phyloP scores from a whole-genome alignment of 768 basidiomycete genomes.

The Russula lepida region DNA sequence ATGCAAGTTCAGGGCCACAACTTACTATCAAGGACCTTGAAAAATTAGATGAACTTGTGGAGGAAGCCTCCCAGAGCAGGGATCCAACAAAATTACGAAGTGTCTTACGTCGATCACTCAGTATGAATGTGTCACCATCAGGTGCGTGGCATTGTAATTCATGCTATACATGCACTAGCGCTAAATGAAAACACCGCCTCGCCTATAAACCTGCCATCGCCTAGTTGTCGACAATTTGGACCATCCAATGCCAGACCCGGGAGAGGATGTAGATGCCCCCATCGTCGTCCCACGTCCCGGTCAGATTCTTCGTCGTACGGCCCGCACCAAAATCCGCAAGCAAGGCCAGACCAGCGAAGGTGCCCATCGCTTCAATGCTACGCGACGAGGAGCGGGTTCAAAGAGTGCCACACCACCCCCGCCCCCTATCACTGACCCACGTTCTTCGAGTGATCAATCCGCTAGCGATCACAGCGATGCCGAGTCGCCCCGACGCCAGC shows the following conservation, averaged over 20 bases:
- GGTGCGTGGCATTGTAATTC: slow-evolving; percentile 43
- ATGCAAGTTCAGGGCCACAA: slow-evolving; percentile 65
- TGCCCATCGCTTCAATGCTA: slow-evolving; percentile 67
- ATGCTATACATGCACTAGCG: neutral
- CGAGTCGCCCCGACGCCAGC: slow-evolving; percentile 31
- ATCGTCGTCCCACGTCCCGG: slow-evolving; percentile 85
- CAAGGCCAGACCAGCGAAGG: slow-evolving; percentile 65
- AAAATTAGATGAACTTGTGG: slow-evolving; percentile 84
- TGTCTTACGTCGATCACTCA: slow-evolving; percentile 77
- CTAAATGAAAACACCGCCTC: slow-evolving; percentile 2
- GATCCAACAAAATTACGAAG: slow-evolving; percentile 76
- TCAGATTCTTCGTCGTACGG: slow-evolving; percentile 82
- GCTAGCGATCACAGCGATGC: slow-evolving; percentile 33
- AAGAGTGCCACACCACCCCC: neutral
- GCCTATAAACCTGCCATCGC: neutral
- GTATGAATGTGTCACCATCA: slow-evolving; percentile 76
- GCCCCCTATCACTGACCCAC: slow-evolving; percentile 25
- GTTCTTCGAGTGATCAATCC: slow-evolving; percentile 63
- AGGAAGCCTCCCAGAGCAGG: slow-evolving; percentile 76
- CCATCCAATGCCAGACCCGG: slow-evolving; percentile 48
- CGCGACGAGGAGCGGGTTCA: slow-evolving; percentile 36
- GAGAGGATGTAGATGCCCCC: slow-evolving; percentile 82
- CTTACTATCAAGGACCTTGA: slow-evolving; percentile 93
- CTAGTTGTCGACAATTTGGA: slow-evolving; percentile 63
- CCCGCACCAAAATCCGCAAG: slow-evolving; percentile 94